phyloP scores from a whole-genome alignment of 2,329 filamentous ascomycete species.

The Paecilomyces formosus region DNA sequence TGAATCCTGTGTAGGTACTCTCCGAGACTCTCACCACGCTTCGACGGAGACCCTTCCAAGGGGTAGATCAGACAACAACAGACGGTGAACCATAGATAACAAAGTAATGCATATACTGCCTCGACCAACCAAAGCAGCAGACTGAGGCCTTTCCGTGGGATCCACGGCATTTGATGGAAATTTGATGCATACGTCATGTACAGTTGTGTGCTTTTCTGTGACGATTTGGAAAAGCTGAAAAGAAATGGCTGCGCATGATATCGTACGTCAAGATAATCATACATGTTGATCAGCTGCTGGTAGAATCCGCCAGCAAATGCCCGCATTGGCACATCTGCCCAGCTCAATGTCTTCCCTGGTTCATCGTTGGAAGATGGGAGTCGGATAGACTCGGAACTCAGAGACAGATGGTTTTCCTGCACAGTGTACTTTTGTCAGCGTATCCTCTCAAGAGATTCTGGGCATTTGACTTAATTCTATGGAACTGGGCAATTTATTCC shows the following conservation, averaged over 20 bases:
- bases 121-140: conserved; percentile 38
- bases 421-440: neutral
- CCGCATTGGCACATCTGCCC: conserved; percentile 46
- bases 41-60: conserved; percentile 5
- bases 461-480: neutral
- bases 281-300: conserved; percentile 49
- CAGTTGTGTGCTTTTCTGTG: conserved; percentile 1
- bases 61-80: conserved; percentile 46
- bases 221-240: conserved; percentile 42
- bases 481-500: neutral
- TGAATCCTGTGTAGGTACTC: conserved; percentile 46
- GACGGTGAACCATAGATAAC: conserved; percentile 48
- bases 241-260: conserved; percentile 47
- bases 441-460: neutral
- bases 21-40: conserved; percentile 37
- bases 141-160: conserved; percentile 24
- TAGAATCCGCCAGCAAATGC: conserved; percentile 49
- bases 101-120: conserved; percentile 38
- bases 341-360: conserved; percentile 13
- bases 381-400: conserved; percentile 6
- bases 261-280: conserved; percentile 45
- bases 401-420: conserved; percentile 1
- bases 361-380: conserved; percentile 8
- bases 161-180: conserved; percentile 42
- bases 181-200: conserved; percentile 50